A percentile compares a stretch with the other conserved stretches of the same genome.
Evolutionary conservation across 2,329 filamentous ascomycete species (phyloP).

Genomic region (Pseudonectria foliicola): DNA sequence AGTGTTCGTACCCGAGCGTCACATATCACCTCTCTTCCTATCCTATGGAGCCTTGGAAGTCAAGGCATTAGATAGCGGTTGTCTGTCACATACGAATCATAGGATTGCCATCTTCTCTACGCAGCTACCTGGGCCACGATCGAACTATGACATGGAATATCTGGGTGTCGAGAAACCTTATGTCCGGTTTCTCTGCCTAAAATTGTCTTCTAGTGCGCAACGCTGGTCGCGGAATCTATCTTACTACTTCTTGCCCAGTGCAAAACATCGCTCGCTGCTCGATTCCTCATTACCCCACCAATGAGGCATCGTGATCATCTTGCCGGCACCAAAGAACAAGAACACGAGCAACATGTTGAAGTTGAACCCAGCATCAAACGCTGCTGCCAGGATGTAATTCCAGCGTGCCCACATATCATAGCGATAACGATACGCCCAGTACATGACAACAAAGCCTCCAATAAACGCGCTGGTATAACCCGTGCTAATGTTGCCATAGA

Average conservation of each 20-base stretch:
- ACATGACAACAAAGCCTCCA: constrained; percentile 55
- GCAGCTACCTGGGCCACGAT: too few species aligned
- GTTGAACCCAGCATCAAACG: constrained; percentile 57
- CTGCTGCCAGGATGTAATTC: constrained; percentile 54
- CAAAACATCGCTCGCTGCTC: constrained; percentile 53
- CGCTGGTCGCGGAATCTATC: too few species aligned
- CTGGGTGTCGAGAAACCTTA: too few species aligned
- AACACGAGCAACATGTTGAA: constrained; percentile 56
- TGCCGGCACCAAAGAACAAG: constrained; percentile 49
- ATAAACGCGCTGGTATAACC: constrained; percentile 51
- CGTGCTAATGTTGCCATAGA: constrained; percentile 56
- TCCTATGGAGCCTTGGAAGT: too few species aligned
- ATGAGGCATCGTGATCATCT: constrained; percentile 50
- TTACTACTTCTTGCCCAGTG: constrained; percentile 23
- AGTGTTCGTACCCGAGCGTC: too few species aligned
- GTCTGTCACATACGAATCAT: too few species aligned
- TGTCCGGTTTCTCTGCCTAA: too few species aligned
- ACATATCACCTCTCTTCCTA: too few species aligned
- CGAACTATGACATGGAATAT: too few species aligned
- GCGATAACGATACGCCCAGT: constrained; percentile 46
- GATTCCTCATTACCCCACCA: constrained; percentile 56
- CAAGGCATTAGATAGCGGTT: too few species aligned
- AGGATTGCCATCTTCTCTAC: too few species aligned
- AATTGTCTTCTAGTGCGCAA: too few species aligned
- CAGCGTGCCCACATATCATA: constrained; percentile 53